Percentiles rank a stretch among this genome's conserved stretches.
These are phyloP conservation scores for Penicillium dipodomyicola DNA, from an alignment of 495 filamentous ascomycete genomes.

Conservation along the genomic window DNA sequence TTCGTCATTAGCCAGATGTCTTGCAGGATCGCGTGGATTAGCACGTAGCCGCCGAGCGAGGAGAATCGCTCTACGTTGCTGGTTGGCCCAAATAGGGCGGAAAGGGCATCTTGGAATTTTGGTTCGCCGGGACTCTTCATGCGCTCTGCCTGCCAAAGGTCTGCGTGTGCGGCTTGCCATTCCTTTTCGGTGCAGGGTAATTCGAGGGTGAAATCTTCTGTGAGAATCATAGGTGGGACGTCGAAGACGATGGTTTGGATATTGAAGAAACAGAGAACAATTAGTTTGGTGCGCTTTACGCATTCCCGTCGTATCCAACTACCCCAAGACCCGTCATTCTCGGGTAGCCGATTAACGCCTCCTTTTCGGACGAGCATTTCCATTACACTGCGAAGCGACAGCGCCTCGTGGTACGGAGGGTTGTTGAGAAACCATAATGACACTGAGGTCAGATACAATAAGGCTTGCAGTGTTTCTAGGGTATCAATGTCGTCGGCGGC, in stretches of 20 bases:
- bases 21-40: conserved; percentile 67
- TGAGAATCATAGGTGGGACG: conserved; percentile 53
- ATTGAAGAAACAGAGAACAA: conserved; percentile 51
- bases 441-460: conserved; percentile 35
- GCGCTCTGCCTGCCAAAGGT: conserved; percentile 32
- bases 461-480: conserved; percentile 34
- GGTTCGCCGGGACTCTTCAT: conserved; percentile 30
- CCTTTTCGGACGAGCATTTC: conserved; percentile 35
- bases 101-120: conserved; percentile 37
- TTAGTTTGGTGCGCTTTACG: conserved; percentile 46
- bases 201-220: conserved; percentile 59
- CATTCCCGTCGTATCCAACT: conserved; percentile 52
- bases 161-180: conserved; percentile 33
- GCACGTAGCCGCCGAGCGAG: conserved; percentile 63
- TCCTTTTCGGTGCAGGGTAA: conserved; percentile 53
- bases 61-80: conserved; percentile 40
- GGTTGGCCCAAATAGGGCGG: conserved; percentile 27
- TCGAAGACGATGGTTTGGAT: conserved; percentile 52
- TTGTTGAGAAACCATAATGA: conserved; percentile 40
- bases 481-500: conserved; percentile 27
- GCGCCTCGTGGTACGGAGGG: conserved; percentile 35
- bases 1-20: conserved; percentile 67
- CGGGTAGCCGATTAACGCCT: conserved; percentile 35
- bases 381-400: conserved; percentile 37
- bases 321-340: conserved; percentile 36